Conservation (phyloP, 139 green algal genomes). For the Picochlorum sp. region DNA sequence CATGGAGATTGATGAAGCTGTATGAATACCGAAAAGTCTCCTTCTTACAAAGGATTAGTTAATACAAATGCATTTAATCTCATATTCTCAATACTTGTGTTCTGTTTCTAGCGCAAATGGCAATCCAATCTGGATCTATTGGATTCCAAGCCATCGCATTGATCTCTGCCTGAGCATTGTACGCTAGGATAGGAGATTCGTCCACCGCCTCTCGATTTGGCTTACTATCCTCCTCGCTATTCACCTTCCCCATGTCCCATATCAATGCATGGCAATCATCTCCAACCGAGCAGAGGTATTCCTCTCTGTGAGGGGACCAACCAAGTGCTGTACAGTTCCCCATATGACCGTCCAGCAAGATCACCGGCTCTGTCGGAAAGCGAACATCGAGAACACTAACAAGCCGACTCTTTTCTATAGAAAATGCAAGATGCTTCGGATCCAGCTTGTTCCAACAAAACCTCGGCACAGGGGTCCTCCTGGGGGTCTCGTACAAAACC, state of each 20-base stretch:
- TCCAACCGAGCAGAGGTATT: conserved; percentile 88
- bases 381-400: conserved; percentile 85
- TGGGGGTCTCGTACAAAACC: conserved; percentile 92
- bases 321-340: conserved; percentile 77
- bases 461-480: conserved; percentile 78
- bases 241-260: conserved; percentile 72
- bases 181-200: conserved; percentile 91
- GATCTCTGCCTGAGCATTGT: conserved; percentile 80
- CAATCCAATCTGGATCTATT: conserved; percentile 80
- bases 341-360: conserved; percentile 76
- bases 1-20: background rate
- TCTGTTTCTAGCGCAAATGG: conserved; percentile 80
- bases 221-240: background rate
- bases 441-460: conserved; percentile 97
- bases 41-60: background rate
- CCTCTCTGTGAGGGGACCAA: conserved; percentile 88
- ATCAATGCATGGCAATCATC: conserved; percentile 80
- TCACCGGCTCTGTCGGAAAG: conserved; percentile 81
- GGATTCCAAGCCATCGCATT: conserved; percentile 87
- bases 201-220: conserved; percentile 11
- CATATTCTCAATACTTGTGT: conserved; percentile 90
- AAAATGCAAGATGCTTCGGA: conserved; percentile 88
- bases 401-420: conserved; percentile 40
- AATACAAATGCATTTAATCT: conserved; percentile 6
- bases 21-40: background rate